Conservation (phyloP, 257 asterid species). For the Scutellaria minor region DNA sequence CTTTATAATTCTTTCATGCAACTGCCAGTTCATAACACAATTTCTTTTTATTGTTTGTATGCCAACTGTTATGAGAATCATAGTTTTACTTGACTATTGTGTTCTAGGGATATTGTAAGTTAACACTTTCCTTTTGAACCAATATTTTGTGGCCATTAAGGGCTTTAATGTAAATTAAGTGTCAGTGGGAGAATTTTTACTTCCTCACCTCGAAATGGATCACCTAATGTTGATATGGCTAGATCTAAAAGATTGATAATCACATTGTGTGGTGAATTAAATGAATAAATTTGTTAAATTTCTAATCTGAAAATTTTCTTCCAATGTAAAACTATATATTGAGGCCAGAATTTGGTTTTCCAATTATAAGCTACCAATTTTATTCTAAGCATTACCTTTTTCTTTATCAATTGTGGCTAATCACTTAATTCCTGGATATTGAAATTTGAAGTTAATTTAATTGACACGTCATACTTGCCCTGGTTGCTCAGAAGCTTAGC, state of each 20-base stretch:
- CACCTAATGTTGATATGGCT: slow-evolving; percentile 9
- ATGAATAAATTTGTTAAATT: slow-evolving; percentile 4
- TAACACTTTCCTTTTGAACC: background rate
- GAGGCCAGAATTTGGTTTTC: slow-evolving; percentile 16
- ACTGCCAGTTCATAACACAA: background rate
- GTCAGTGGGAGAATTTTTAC: background rate
- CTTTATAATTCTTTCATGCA: background rate
- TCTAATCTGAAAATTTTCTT: background rate
- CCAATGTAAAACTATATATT: background rate
- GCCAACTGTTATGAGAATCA: slow-evolving; percentile 9
- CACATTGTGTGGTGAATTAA: background rate
- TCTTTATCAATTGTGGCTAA: slow-evolving; percentile 5
- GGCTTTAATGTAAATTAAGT: background rate
- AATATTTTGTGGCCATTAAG: background rate
- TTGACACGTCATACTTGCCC: slow-evolving; percentile 8
- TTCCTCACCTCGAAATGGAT: slow-evolving; percentile 12
- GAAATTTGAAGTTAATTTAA: background rate
- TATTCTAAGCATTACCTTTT: slow-evolving; percentile 2
- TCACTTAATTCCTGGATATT: background rate
- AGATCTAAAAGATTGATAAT: background rate
- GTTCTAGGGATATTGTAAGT: background rate
- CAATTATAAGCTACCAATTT: background rate
- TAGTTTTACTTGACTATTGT: background rate
- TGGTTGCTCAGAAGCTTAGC: slow-evolving; percentile 16
- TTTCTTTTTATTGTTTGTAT: background rate